Evolutionary conservation across 768 basidiomycete species (phyloP).

Genomic region (Amanita brunnescens): DNA sequence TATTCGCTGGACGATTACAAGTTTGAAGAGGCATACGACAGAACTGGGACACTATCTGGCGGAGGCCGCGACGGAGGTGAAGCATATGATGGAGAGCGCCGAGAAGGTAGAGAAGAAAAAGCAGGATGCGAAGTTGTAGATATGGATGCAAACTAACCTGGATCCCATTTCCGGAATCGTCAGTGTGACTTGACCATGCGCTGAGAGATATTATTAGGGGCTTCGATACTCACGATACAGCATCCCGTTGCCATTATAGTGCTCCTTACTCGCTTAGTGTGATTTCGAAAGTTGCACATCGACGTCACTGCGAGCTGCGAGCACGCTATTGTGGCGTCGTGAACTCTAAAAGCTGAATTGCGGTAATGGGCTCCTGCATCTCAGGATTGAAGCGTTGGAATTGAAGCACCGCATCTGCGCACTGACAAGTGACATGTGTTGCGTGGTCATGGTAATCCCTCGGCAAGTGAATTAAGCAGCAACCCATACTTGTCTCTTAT

Average conservation of each 20-base stretch:
- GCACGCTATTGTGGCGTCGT: neutral
- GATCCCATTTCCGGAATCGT: neutral
- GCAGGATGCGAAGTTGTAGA: conserved; percentile 12
- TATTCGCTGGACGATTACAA: conserved; percentile 89
- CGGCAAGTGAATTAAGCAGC: neutral
- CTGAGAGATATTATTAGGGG: neutral
- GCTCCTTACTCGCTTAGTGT: neutral
- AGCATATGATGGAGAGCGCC: conserved; percentile 66
- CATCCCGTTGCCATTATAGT: neutral
- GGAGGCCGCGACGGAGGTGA: conserved; percentile 74
- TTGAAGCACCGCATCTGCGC: neutral
- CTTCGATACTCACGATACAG: neutral
- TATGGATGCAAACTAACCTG: neutral
- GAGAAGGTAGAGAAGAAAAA: conserved; percentile 32
- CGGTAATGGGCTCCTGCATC: neutral
- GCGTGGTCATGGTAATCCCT: too few relatives aligned
- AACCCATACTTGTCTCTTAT: neutral
- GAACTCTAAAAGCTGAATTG: neutral
- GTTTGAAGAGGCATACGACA: conserved; percentile 44
- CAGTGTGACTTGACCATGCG: neutral
- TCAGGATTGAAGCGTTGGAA: neutral
- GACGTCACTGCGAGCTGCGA: neutral
- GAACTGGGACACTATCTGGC: conserved; percentile 62
- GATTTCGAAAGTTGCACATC: neutral
- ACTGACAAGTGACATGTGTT: neutral